A percentile compares a stretch with the other conserved stretches of the same genome.
These are phyloP conservation scores for Polyporus arcularius DNA, from an alignment of 768 basidiomycete genomes.

Conservation along the genomic window DNA sequence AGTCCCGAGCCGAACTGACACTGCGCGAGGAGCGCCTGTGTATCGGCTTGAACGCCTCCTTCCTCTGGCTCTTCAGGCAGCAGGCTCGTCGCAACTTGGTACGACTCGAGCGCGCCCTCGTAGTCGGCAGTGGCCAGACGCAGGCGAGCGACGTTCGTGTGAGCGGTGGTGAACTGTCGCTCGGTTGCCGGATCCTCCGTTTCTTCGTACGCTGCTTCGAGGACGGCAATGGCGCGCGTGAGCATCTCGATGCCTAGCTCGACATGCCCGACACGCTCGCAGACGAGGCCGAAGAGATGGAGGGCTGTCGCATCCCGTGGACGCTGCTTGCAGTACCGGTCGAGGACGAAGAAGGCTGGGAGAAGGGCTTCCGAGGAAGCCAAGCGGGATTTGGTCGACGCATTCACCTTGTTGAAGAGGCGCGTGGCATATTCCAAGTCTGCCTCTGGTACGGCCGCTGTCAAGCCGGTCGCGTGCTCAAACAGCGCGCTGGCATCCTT, in stretches of 20 bases:
- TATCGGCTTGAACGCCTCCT: conserved; percentile 33
- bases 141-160: conserved; percentile 79
- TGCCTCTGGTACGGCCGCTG: conserved; percentile 64
- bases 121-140: conserved; percentile 62
- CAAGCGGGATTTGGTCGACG: conserved; percentile 12
- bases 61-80: conserved; percentile 50
- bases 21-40: conserved; percentile 54
- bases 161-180: conserved; percentile 76
- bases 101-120: conserved; percentile 63
- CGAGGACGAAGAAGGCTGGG: conserved; percentile 79
- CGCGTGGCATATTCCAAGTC: conserved; percentile 76
- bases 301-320: conserved; percentile 74
- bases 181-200: conserved; percentile 81
- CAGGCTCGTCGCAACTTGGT: conserved; percentile 72
- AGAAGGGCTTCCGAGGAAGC: conserved; percentile 52
- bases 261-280: conserved; percentile 77
- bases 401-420: conserved; percentile 47
- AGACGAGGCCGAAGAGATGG: conserved; percentile 83
- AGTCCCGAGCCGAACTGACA: conserved; percentile 73
- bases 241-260: conserved; percentile 61
- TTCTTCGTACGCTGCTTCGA: conserved; percentile 90
- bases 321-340: conserved; percentile 67
- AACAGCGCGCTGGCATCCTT: conserved; percentile 68
- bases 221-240: conserved; percentile 59
- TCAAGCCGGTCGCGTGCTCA: conserved; percentile 68